phyloP scores from a whole-genome alignment of 495 filamentous ascomycete species.

The Penicillium diatomitis region DNA sequence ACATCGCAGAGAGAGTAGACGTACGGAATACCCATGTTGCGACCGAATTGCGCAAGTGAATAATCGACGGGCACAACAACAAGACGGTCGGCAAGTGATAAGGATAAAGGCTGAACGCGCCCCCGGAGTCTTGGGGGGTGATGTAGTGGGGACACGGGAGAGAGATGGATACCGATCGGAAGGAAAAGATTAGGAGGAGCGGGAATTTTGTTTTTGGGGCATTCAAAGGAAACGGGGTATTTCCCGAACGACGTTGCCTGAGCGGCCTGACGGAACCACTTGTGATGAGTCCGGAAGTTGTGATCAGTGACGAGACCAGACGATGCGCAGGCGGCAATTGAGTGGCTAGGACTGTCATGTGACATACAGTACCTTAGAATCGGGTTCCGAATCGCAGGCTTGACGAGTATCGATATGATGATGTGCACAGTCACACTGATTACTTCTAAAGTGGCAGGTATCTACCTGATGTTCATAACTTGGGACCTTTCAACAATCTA shows the following conservation, averaged over 20 bases:
- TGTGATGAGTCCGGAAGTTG: background rate
- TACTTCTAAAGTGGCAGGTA: no score
- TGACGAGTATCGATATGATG: no score
- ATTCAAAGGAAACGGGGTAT: background rate
- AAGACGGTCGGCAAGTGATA: slow-evolving; percentile 6
- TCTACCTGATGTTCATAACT: no score
- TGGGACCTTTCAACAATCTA: no score
- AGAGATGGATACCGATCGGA: slow-evolving; percentile 10
- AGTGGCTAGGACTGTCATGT: no score
- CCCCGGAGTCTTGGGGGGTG: background rate
- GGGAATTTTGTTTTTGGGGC: background rate
- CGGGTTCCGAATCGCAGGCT: no score
- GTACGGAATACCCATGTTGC: slow-evolving; percentile 72
- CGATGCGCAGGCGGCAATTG: no score
- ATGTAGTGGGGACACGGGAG: slow-evolving; percentile 3
- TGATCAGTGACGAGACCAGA: no score
- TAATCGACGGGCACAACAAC: slow-evolving; percentile 5
- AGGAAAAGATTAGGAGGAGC: slow-evolving; percentile 1
- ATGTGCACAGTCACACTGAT: no score
- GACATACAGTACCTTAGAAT: no score
- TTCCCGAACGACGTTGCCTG: background rate
- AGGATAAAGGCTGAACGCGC: slow-evolving; percentile 10
- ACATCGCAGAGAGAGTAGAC: slow-evolving; percentile 24
- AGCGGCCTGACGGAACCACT: background rate
- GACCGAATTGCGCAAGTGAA: slow-evolving; percentile 6